Evolutionary conservation across 345 rosid genomes (phyloP).

Genomic region (Camelina hispida): DNA sequence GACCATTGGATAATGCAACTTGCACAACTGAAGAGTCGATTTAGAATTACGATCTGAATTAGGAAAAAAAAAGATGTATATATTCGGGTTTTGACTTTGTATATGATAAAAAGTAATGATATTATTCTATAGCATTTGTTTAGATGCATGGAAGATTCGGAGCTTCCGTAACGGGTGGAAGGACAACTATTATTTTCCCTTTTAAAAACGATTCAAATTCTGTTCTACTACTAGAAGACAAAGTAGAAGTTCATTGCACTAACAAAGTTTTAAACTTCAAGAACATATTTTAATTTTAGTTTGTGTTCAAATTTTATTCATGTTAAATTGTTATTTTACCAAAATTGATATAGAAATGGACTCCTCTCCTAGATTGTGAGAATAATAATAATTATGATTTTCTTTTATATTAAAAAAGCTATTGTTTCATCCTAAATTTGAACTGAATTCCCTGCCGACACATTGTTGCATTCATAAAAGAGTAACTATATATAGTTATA

Average conservation of each 20-base stretch:
- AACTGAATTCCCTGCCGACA: neutral
- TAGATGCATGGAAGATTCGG: too few relatives aligned
- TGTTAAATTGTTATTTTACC: neutral
- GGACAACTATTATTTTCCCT: conserved; percentile 14
- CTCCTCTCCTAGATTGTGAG: neutral
- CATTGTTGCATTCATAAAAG: neutral
- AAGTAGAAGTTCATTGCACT: neutral
- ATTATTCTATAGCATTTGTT: neutral
- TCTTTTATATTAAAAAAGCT: neutral
- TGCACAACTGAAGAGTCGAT: too few relatives aligned
- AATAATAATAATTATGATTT: neutral
- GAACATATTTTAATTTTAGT: neutral
- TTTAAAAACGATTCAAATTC: neutral
- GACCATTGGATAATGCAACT: too few relatives aligned
- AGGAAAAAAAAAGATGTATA: neutral
- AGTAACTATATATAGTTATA: neutral
- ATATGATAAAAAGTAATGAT: neutral
- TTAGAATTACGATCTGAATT: too few relatives aligned
- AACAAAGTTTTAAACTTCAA: neutral
- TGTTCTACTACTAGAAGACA: neutral
- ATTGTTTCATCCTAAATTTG: neutral
- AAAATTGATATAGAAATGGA: neutral
- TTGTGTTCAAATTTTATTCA: neutral
- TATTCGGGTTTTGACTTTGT: neutral
- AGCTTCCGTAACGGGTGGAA: conserved; percentile 35